Evolutionary conservation across 1,139 yeast genomes (phyloP).

Genomic region (Citeromyces siamensis): DNA sequence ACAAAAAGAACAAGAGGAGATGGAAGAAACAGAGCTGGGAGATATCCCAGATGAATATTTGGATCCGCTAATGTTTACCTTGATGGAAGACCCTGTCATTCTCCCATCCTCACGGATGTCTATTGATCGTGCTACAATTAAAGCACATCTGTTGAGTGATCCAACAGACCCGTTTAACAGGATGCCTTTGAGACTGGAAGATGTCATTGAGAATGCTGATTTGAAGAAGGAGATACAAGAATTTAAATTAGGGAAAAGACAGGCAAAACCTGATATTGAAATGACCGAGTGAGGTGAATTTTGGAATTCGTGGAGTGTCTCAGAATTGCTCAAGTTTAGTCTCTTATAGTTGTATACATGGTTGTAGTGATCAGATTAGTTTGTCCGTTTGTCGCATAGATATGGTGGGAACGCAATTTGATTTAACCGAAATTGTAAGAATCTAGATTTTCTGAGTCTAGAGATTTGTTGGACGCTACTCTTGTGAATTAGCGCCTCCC

Average conservation of each 20-base stretch:
- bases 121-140: conserved; percentile 84
- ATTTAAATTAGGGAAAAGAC: conserved; percentile 32
- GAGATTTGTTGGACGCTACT: too few species aligned
- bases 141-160: conserved; percentile 87
- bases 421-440: too few species aligned
- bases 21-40: conserved; percentile 79
- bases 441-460: too few species aligned
- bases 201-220: conserved; percentile 67
- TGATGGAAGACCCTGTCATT: conserved; percentile 93
- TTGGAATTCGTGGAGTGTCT: too few species aligned
- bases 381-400: too few species aligned
- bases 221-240: conserved; percentile 47
- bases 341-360: too few species aligned
- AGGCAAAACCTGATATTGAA: conserved; percentile 2
- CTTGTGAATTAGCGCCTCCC: too few species aligned
- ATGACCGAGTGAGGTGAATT: too few species aligned
- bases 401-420: too few species aligned
- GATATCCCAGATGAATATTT: conserved; percentile 94
- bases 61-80: conserved; percentile 91
- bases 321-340: too few species aligned
- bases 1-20: conserved; percentile 52
- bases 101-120: conserved; percentile 77
- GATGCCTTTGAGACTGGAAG: conserved; percentile 79
- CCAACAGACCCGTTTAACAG: conserved; percentile 97
- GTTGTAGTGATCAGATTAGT: too few species aligned